Evolutionary conservation across 305 asterid genomes (phyloP), one percentile per base, ranked within the genome.

Genomic region (Fraxinus velutina): DNA sequence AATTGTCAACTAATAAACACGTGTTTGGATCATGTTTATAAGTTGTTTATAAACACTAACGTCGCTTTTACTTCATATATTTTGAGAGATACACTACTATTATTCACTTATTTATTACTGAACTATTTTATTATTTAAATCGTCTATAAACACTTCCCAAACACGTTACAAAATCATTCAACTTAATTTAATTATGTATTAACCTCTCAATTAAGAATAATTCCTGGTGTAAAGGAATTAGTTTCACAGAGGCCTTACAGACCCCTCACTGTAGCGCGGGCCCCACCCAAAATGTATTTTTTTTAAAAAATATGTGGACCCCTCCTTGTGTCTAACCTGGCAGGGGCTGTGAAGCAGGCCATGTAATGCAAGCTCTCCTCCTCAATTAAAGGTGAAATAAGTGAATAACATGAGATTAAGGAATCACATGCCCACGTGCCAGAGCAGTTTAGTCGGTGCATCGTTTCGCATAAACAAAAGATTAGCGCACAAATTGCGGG

Each of bases 351-450:
- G 29, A 27, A 27, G 29, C 29, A 27, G 29, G 29, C 30, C 30
- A 0, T 27, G 30, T 27, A 27, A 27, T 27, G 30, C 30, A 27
- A 27, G 30, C 30, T 27, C 30, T 27, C 30, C 30, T 27, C 30
- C 30, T 27, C 30, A 27, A 27, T 27, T 27, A 27, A 27, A 44
- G 55, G 60, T 4, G 60, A 50, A 50, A 50, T 47, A 13, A 50
- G 10, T 76, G 85, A 79, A 88, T 79, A 10, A 42, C 83, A 74
- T 82, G 83, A 83, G 90, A 86, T 86, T 85, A 85, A 81, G 88
- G 81, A 78, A 89, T 89, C 97, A 92, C 97, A 94, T 92, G 97
- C 85, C 87, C 98, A 92, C 94, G 94, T 93, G 98, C 86, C 64
- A 73, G 55, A 80, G 80, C 91, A 91, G 98, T 86, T 91, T 27